Conservation (phyloP, 2,329 filamentous ascomycete species). For the Aureobasidium sp. region DNA sequence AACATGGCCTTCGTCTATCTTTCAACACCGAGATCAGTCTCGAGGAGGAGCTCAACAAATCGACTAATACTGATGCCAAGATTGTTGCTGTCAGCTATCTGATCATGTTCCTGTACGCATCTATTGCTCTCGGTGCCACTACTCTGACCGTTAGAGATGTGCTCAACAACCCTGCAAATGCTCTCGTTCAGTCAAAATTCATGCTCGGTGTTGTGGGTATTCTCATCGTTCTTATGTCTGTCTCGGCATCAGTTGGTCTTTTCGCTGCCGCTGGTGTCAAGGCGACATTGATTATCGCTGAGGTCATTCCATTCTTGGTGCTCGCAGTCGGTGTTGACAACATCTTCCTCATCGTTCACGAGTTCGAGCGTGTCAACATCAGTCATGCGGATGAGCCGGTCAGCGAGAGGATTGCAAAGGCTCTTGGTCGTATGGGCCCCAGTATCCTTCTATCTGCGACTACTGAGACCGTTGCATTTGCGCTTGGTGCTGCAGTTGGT, state of each 20-base stretch:
- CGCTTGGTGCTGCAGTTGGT: slow-evolving; percentile 84
- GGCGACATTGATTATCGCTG: slow-evolving; percentile 93
- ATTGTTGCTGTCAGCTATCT: slow-evolving; percentile 95
- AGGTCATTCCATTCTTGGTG: slow-evolving; percentile 96
- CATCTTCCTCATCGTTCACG: slow-evolving; percentile 96
- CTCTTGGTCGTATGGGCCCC: slow-evolving; percentile 92
- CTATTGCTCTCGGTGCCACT: slow-evolving; percentile 82
- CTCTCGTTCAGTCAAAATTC: slow-evolving; percentile 93
- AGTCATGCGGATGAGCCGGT: slow-evolving; percentile 85
- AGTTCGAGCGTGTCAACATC: slow-evolving; percentile 90
- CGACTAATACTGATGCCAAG: slow-evolving; percentile 94
- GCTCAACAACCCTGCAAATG: slow-evolving; percentile 71
- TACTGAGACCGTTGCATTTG: slow-evolving; percentile 90
- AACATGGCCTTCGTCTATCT: slow-evolving; percentile 75
- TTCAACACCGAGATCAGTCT: slow-evolving; percentile 95
- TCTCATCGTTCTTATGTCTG: slow-evolving; percentile 93
- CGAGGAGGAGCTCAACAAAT: slow-evolving; percentile 94
- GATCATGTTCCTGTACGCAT: slow-evolving; percentile 98
- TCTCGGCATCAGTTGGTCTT: slow-evolving; percentile 86
- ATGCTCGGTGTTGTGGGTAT: slow-evolving; percentile 92
- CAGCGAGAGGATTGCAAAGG: slow-evolving; percentile 75
- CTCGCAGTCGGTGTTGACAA: slow-evolving; percentile 96
- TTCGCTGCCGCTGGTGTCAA: slow-evolving; percentile 90
- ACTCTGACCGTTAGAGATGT: slow-evolving; percentile 71
- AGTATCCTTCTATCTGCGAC: slow-evolving; percentile 93